These are phyloP conservation scores for Trematosphaeria pertusa DNA, from an alignment of 2,329 filamentous ascomycete species.

Conservation along the genomic window DNA sequence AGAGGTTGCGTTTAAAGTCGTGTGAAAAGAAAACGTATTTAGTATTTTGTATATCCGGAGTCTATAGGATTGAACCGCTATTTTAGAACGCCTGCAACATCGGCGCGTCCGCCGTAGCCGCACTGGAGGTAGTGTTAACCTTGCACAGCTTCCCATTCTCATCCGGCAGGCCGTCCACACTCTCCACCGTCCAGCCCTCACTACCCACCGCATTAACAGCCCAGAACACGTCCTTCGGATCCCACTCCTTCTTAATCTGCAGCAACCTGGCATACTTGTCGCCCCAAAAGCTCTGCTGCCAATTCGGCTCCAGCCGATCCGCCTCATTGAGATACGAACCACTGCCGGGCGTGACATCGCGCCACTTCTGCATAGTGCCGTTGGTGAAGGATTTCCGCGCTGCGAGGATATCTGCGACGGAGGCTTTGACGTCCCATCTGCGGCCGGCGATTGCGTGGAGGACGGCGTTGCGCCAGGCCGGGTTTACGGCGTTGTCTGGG, in stretches of 20 bases:
- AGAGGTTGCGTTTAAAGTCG: too few relatives aligned
- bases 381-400: slow-evolving; percentile 24
- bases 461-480: slow-evolving; percentile 32
- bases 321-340: slow-evolving; percentile 46
- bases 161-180: slow-evolving; percentile 27
- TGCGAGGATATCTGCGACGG: slow-evolving; percentile 15
- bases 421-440: slow-evolving; percentile 14
- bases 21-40: too few relatives aligned
- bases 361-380: slow-evolving; percentile 32
- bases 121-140: slow-evolving; percentile 7
- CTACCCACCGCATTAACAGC: slow-evolving; percentile 32
- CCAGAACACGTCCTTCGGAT: slow-evolving; percentile 33
- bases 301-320: slow-evolving; percentile 44
- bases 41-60: too few relatives aligned
- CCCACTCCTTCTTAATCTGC: slow-evolving; percentile 25
- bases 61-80: too few relatives aligned
- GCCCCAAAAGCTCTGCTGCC: slow-evolving; percentile 48
- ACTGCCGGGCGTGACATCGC: slow-evolving; percentile 27
- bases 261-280: slow-evolving; percentile 26
- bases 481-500: slow-evolving; percentile 33
- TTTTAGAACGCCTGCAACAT: too few relatives aligned
- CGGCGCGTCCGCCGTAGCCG: too few relatives aligned
- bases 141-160: slow-evolving; percentile 35
- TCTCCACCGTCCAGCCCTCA: slow-evolving; percentile 30
- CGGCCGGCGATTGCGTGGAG: slow-evolving; percentile 28